Percentiles rank a stretch among this genome's conserved stretches.
phyloP scores from a whole-genome alignment of 225 moss, liverwort and hornwort genomes.

The Ulota crispa region DNA sequence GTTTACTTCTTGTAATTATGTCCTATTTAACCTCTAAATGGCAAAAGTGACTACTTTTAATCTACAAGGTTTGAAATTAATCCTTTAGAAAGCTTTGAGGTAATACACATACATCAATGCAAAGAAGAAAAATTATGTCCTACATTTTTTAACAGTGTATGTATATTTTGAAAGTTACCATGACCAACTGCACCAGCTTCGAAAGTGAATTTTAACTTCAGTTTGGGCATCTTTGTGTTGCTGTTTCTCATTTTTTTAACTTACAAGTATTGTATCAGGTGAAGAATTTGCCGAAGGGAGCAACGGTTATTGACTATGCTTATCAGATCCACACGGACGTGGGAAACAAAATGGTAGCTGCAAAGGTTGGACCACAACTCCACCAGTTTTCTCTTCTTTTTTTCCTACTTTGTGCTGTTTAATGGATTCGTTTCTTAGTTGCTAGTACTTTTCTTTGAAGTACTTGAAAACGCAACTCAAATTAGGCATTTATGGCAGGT shows the following conservation, averaged over 20 bases:
- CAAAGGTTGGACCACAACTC: constrained; percentile 57
- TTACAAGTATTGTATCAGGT: constrained; percentile 53
- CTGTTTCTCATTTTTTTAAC: constrained; percentile 1
- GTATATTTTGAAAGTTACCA: background rate
- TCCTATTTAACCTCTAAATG: background rate
- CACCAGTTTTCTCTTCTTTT: background rate
- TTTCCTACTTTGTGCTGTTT: background rate
- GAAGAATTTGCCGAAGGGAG: constrained; percentile 97
- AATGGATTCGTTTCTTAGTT: constrained; percentile 14
- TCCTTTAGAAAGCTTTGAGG: background rate
- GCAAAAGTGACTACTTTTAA: background rate
- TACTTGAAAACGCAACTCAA: constrained; percentile 12
- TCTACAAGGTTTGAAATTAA: background rate
- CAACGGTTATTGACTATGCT: constrained; percentile 97
- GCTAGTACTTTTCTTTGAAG: background rate
- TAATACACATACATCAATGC: background rate
- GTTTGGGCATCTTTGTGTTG: background rate
- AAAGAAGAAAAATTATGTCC: background rate
- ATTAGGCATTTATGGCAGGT: constrained; percentile 58
- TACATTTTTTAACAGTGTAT: background rate
- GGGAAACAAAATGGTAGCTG: constrained; percentile 98
- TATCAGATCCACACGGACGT: constrained; percentile 99
- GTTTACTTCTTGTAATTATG: background rate
- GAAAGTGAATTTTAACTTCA: background rate
- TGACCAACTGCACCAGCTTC: background rate